phyloP scores from a whole-genome alignment of 495 filamentous ascomycete species.

The Lasiosphaeris hirsuta region DNA sequence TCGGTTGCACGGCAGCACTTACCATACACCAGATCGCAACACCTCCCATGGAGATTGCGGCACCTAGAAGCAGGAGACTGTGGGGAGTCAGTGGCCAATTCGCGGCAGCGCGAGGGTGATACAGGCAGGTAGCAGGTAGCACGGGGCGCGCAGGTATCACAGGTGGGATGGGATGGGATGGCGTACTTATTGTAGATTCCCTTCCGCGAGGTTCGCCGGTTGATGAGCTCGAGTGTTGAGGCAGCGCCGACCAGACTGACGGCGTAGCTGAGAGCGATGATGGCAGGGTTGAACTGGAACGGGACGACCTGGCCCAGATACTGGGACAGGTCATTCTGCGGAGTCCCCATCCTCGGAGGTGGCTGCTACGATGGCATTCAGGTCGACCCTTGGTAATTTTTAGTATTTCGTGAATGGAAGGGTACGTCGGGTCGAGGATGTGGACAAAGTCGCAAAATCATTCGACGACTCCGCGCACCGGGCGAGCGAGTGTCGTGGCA shows the following conservation, averaged over 20 bases:
- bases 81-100: slow-evolving; percentile 11
- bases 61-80: slow-evolving; percentile 68
- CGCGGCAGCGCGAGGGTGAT: neutral
- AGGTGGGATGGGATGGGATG: neutral
- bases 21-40: slow-evolving; percentile 68
- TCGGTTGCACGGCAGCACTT: slow-evolving; percentile 3
- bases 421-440: too few species aligned
- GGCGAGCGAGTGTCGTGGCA: too few species aligned
- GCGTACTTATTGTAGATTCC: slow-evolving; percentile 68
- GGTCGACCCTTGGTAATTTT: too few species aligned
- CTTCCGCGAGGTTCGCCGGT: slow-evolving; percentile 63
- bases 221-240: slow-evolving; percentile 78
- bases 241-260: slow-evolving; percentile 73
- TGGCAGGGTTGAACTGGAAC: slow-evolving; percentile 56
- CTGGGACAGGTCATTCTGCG: slow-evolving; percentile 12
- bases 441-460: too few species aligned
- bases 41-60: slow-evolving; percentile 75
- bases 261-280: slow-evolving; percentile 71
- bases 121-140: neutral
- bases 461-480: too few species aligned
- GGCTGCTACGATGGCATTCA: neutral
- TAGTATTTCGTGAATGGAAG: too few species aligned
- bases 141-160: neutral
- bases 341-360: slow-evolving; percentile 4
- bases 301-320: slow-evolving; percentile 44